A percentile compares a stretch with the other conserved stretches of the same genome.
phyloP scores from a whole-genome alignment of 805 yeast genomes.

The Candida odintsovae region DNA sequence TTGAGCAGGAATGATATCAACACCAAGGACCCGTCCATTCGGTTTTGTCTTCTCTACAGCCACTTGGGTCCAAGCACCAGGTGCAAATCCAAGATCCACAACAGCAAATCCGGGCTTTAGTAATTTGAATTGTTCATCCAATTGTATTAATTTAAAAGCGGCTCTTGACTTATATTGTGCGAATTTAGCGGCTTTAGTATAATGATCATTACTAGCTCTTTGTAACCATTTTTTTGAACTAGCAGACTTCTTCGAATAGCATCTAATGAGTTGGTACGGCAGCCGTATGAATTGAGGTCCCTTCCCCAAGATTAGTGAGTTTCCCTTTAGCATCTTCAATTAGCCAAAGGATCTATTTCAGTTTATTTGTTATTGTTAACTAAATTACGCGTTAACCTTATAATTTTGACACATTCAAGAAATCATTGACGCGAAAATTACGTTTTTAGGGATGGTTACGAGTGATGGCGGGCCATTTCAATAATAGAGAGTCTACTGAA shows the following conservation, averaged over 20 bases:
- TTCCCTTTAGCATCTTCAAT: background rate
- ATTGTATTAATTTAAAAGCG: constrained; percentile 78
- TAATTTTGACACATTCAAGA: constrained; percentile 2
- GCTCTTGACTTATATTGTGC: constrained; percentile 76
- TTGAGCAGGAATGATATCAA: constrained; percentile 69
- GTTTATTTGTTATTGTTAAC: background rate
- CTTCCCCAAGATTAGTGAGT: background rate
- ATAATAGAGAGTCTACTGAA: too few species aligned
- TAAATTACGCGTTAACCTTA: background rate
- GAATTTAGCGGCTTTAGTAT: constrained; percentile 58
- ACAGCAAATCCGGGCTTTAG: constrained; percentile 55
- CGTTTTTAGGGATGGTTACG: background rate
- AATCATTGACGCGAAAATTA: background rate
- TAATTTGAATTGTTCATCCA: constrained; percentile 57
- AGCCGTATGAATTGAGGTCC: background rate
- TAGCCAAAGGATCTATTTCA: too few species aligned
- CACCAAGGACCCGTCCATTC: constrained; percentile 62
- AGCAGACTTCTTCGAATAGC: constrained; percentile 28
- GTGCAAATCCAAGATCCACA: constrained; percentile 88
- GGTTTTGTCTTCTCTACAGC: constrained; percentile 49
- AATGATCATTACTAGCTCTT: constrained; percentile 62
- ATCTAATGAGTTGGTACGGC: constrained; percentile 6
- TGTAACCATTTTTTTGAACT: constrained; percentile 72
- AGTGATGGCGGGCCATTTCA: background rate
- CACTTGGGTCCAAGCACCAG: constrained; percentile 93